Conservation (phyloP, 371 early-diverging fungal species). For the Entomophthora muscae region DNA sequence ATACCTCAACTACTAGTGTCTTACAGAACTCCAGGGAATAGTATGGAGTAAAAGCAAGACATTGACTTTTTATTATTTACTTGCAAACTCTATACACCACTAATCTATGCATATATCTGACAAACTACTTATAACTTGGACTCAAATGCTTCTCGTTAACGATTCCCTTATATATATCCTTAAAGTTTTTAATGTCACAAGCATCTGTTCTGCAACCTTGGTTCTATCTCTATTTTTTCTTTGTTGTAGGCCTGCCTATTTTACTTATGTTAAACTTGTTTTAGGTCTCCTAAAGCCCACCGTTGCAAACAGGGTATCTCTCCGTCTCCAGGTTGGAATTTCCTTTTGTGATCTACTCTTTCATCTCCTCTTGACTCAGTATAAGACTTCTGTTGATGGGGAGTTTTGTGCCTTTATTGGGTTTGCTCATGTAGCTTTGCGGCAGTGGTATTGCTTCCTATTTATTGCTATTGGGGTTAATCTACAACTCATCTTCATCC, state of each 20-base stretch:
- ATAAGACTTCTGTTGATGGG: background rate
- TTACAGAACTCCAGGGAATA: too few species aligned
- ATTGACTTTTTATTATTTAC: too few species aligned
- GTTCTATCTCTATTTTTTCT: background rate
- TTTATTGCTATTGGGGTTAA: conserved; percentile 1
- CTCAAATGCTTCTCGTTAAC: too few species aligned
- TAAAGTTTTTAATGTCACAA: background rate
- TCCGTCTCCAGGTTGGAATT: background rate
- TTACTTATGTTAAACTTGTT: background rate
- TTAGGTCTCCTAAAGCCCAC: background rate
- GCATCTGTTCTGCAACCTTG: background rate
- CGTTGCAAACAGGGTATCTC: conserved; percentile 3
- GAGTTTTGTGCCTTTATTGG: background rate
- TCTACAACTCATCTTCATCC: conserved; percentile 4
- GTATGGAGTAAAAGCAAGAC: too few species aligned
- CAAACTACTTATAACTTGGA: too few species aligned
- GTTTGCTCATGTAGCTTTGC: background rate
- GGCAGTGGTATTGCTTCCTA: conserved; percentile 2
- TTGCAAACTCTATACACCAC: too few species aligned
- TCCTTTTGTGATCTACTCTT: background rate
- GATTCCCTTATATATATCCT: too few species aligned
- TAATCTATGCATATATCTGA: too few species aligned
- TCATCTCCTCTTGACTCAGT: background rate
- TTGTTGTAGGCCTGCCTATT: background rate
- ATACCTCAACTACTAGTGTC: too few species aligned